phyloP scores from a whole-genome alignment of 2,329 filamentous ascomycete species.

The Aspergillus sp. region DNA sequence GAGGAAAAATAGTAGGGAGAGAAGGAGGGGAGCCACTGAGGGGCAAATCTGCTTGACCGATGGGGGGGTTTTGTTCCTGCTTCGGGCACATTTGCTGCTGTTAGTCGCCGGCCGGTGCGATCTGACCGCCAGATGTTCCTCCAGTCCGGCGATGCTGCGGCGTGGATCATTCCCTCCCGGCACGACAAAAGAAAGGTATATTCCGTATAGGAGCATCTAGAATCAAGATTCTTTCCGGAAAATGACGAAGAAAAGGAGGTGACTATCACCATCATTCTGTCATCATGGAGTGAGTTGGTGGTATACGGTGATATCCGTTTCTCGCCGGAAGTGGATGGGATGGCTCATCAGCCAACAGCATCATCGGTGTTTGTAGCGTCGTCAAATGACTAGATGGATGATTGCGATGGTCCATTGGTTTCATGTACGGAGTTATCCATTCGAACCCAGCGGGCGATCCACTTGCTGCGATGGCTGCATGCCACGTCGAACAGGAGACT shows the following conservation, averaged over 20 bases:
- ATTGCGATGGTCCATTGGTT: background rate
- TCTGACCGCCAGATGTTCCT: constrained; percentile 25
- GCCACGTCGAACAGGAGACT: constrained; percentile 27
- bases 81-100: constrained; percentile 34
- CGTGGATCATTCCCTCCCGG: constrained; percentile 8
- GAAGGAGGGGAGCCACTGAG: constrained; percentile 13
- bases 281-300: background rate
- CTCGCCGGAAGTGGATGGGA: no score
- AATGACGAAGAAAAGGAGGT: constrained; percentile 1
- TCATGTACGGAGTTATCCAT: background rate
- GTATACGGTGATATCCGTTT: no score
- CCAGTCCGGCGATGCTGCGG: constrained; percentile 18
- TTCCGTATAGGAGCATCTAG: background rate
- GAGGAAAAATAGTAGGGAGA: background rate
- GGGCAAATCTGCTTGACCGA: constrained; percentile 16
- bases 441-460: constrained; percentile 22
- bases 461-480: constrained; percentile 24
- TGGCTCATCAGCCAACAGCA: background rate
- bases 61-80: constrained; percentile 20
- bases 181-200: background rate
- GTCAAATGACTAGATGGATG: background rate
- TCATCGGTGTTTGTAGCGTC: background rate
- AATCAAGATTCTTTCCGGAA: background rate
- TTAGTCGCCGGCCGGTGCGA: constrained; percentile 24
- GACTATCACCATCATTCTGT: background rate